Percentiles rank a stretch among this genome's conserved stretches.
Conservation (phyloP, 805 yeast species). For the Schwanniomyces pseudopolymorphus region DNA sequence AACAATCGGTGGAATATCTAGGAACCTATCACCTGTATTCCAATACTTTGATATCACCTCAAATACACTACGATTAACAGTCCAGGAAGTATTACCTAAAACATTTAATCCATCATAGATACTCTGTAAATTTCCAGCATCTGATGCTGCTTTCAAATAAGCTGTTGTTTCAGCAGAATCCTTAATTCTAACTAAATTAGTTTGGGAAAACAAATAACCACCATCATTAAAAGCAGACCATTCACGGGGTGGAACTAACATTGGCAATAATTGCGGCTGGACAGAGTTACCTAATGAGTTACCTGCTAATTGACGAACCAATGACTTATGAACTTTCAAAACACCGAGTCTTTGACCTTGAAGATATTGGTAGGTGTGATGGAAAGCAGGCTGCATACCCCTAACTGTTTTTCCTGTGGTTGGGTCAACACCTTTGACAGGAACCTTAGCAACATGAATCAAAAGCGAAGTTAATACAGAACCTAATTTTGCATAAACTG, state of each 20-base stretch:
- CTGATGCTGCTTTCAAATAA: constrained; percentile 82
- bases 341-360: constrained; percentile 82
- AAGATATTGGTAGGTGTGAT: constrained; percentile 80
- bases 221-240: constrained; percentile 86
- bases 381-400: constrained; percentile 86
- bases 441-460: constrained; percentile 78
- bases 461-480: constrained; percentile 73
- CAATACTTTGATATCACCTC: constrained; percentile 73
- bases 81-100: constrained; percentile 88
- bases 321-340: constrained; percentile 67
- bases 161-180: constrained; percentile 90
- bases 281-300: constrained; percentile 63
- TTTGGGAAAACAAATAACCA: constrained; percentile 71
- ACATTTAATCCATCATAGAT: constrained; percentile 84
- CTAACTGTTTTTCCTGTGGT: constrained; percentile 62
- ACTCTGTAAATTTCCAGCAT: constrained; percentile 58
- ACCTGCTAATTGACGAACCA: constrained; percentile 65
- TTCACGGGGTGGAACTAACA: constrained; percentile 86
- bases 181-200: constrained; percentile 68
- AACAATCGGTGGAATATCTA: constrained; percentile 60
- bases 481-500: constrained; percentile 64
- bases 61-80: constrained; percentile 73
- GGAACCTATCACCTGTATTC: constrained; percentile 80
- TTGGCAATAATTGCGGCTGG: constrained; percentile 87
- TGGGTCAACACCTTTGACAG: constrained; percentile 81